Evolutionary conservation across 768 basidiomycete species (phyloP).

Genomic region (Fibroporia radiculosa): DNA sequence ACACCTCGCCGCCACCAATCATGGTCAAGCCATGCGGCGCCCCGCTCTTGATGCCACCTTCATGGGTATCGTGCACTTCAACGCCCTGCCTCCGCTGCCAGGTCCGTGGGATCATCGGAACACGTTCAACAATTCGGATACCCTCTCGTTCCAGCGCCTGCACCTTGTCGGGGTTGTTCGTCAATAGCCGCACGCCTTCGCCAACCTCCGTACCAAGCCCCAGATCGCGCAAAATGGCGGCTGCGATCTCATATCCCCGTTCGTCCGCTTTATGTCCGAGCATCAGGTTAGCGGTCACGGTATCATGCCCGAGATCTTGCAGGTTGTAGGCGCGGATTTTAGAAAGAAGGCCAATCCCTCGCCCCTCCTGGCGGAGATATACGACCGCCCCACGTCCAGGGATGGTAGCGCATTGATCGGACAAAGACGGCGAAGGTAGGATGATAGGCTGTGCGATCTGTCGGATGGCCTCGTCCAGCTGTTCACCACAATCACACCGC

Average conservation of each 20-base stretch:
- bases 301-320: constrained; percentile 96
- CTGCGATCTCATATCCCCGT: constrained; percentile 87
- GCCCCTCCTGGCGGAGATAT: constrained; percentile 95
- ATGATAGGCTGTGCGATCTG: constrained; percentile 70
- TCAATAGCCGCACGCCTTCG: constrained; percentile 71
- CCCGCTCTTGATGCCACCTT: constrained; percentile 14
- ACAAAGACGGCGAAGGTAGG: constrained; percentile 27
- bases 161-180: constrained; percentile 98
- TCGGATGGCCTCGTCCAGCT: constrained; percentile 94
- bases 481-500: constrained; percentile 99
- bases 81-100: constrained; percentile 44
- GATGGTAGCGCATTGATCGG: constrained; percentile 32
- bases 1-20: constrained; percentile 69
- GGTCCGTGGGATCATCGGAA: constrained; percentile 90
- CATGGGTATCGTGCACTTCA: constrained; percentile 18
- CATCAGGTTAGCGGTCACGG: constrained; percentile 95
- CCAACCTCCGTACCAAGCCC: constrained; percentile 53
- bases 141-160: constrained; percentile 81
- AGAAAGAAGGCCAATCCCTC: constrained; percentile 91
- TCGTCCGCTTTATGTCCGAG: constrained; percentile 94
- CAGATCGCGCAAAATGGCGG: constrained; percentile 82
- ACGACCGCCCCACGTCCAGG: constrained; percentile 89
- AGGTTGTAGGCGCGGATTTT: constrained; percentile 98
- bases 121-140: constrained; percentile 71
- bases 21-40: constrained; percentile 55